Percentiles rank a stretch among this genome's conserved stretches.
phyloP scores from a whole-genome alignment of 768 basidiomycete genomes.

The Harrya chromipes region DNA sequence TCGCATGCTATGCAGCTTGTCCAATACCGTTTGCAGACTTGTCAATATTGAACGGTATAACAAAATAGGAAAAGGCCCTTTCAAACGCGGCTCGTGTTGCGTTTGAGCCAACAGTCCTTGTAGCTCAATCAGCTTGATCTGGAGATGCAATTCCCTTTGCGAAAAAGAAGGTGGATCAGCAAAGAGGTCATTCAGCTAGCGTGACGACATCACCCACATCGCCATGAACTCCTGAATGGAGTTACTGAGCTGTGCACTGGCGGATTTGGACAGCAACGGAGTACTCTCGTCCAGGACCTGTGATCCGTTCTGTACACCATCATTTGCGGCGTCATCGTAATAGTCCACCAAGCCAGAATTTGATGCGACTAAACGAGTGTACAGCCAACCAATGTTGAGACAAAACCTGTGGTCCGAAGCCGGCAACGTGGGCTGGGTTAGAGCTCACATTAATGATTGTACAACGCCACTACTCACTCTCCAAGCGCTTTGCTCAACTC shows the following conservation, averaged over 20 bases:
- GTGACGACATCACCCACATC: slow-evolving; percentile 53
- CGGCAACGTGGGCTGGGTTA: not conserved
- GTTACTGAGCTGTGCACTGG: slow-evolving; percentile 46
- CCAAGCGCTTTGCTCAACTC: slow-evolving; percentile 83
- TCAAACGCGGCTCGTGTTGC: slow-evolving; percentile 89
- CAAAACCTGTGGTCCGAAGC: slow-evolving; percentile 61
- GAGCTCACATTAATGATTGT: not conserved
- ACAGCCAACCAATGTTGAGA: slow-evolving; percentile 91
- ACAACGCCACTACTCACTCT: slow-evolving; percentile 55
- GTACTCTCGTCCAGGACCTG: slow-evolving; percentile 29
- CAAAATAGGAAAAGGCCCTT: slow-evolving; percentile 89
- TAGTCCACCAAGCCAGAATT: slow-evolving; percentile 71
- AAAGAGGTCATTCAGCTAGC: not conserved
- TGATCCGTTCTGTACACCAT: not conserved
- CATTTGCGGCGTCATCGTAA: slow-evolving; percentile 20
- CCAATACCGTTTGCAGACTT: slow-evolving; percentile 81
- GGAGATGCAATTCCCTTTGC: slow-evolving; percentile 89
- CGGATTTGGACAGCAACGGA: slow-evolving; percentile 32
- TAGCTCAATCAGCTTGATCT: slow-evolving; percentile 84
- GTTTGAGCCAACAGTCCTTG: slow-evolving; percentile 85
- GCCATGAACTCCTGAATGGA: slow-evolving; percentile 89
- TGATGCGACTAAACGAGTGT: slow-evolving; percentile 84
- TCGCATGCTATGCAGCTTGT: slow-evolving; percentile 91
- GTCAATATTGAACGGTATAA: slow-evolving; percentile 82
- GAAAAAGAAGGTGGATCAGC: slow-evolving; percentile 7